These are phyloP conservation scores for Saccharomycopsis schoenii DNA, from an alignment of 805 yeast genomes.

Conservation along the genomic window DNA sequence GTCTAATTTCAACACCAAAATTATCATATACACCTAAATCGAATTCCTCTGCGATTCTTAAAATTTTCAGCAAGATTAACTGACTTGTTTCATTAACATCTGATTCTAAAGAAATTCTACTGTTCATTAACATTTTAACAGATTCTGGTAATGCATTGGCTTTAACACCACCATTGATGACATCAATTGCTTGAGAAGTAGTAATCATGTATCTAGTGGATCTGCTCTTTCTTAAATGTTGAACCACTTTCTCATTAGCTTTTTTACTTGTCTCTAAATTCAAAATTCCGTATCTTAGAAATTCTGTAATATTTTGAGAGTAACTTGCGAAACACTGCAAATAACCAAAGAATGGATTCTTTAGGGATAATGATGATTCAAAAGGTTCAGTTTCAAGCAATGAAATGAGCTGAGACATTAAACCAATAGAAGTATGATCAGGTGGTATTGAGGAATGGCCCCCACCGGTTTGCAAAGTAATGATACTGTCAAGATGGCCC, in stretches of 20 bases:
- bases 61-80: constrained; percentile 29
- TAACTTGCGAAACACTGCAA: constrained; percentile 59
- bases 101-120: constrained; percentile 53
- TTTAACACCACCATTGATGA: constrained; percentile 64
- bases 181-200: constrained; percentile 62
- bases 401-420: constrained; percentile 48
- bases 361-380: constrained; percentile 33
- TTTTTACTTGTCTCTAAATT: constrained; percentile 28
- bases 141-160: constrained; percentile 69
- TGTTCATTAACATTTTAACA: constrained; percentile 45
- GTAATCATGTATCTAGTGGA: constrained; percentile 30
- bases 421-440: constrained; percentile 71
- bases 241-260: constrained; percentile 29
- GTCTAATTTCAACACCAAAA: constrained; percentile 5
- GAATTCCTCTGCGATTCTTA: constrained; percentile 35
- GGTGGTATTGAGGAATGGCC: constrained; percentile 83
- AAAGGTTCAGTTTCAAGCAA: constrained; percentile 50
- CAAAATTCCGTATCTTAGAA: constrained; percentile 25
- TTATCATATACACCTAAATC: constrained; percentile 38
- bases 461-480: constrained; percentile 52
- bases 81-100: constrained; percentile 34
- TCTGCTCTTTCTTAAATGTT: constrained; percentile 4
- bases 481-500: constrained; percentile 44
- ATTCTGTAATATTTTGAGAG: constrained; percentile 24
- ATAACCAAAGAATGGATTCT: constrained; percentile 50